Conservation (phyloP, 495 filamentous ascomycete species). For the Tuber melanosporum region DNA sequence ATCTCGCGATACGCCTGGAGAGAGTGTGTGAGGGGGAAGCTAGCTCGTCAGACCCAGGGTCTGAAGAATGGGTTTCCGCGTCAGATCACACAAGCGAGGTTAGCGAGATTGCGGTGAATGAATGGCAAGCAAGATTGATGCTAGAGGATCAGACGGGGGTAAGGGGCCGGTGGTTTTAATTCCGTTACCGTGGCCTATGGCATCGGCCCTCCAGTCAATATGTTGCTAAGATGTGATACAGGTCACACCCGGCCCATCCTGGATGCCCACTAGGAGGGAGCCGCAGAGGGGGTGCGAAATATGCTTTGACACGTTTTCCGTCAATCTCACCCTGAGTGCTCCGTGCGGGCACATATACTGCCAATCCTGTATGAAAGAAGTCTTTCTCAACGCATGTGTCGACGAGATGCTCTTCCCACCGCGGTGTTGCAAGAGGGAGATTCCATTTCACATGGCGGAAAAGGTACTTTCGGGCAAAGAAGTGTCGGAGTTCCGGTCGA, state of each 20-base stretch:
- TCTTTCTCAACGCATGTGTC: slow-evolving; percentile 27
- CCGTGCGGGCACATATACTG: slow-evolving; percentile 33
- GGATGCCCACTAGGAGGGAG: neutral
- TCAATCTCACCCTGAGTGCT: neutral
- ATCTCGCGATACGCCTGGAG: slow-evolving; percentile 19
- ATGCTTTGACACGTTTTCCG: slow-evolving; percentile 26
- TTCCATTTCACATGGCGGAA: slow-evolving; percentile 40
- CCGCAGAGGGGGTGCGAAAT: slow-evolving; percentile 3
- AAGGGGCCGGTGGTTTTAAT: neutral
- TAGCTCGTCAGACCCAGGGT: neutral
- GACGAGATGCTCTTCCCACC: slow-evolving; percentile 45
- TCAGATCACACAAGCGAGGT: neutral
- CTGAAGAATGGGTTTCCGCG: neutral
- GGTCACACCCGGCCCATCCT: neutral
- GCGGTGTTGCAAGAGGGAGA: slow-evolving; percentile 46
- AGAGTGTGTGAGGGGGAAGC: neutral
- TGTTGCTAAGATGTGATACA: neutral
- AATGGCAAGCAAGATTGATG: neutral
- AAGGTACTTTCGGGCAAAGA: slow-evolving; percentile 39
- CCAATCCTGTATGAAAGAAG: slow-evolving; percentile 22
- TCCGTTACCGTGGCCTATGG: neutral
- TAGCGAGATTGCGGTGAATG: neutral
- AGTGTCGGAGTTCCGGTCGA: slow-evolving; percentile 40
- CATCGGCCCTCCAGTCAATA: neutral
- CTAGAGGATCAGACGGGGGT: neutral